phyloP scores from a whole-genome alignment of 306 rosid species.

The Glycine tomentella region DNA sequence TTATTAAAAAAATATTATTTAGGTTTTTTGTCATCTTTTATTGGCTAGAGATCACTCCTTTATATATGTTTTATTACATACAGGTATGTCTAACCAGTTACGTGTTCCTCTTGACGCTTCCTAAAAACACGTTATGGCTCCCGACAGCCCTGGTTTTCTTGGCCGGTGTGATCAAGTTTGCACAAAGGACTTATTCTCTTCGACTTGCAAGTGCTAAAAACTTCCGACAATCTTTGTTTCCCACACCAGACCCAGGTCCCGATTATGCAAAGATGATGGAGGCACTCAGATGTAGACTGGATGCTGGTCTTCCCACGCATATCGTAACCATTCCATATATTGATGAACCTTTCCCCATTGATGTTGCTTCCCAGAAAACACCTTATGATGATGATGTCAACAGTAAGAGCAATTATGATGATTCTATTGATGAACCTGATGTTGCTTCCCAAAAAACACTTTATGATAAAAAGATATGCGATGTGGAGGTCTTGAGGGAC shows the following conservation, averaged over 20 bases:
- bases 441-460: no score
- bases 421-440: no score
- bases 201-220: constrained; percentile 49
- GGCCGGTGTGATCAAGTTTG: constrained; percentile 59
- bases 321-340: constrained; percentile 31
- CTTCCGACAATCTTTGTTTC: constrained; percentile 46
- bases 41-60: no score
- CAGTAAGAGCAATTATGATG: no score
- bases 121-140: constrained; percentile 46
- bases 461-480: no score
- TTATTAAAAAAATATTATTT: no score
- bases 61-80: no score
- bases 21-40: no score
- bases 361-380: no score
- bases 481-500: no score
- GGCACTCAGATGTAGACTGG: constrained; percentile 28
- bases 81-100: constrained; percentile 43
- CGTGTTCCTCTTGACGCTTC: constrained; percentile 57
- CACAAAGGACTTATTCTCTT: constrained; percentile 54
- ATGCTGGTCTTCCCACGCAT: constrained; percentile 44
- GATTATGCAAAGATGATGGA: constrained; percentile 59
- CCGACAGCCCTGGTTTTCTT: constrained; percentile 47
- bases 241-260: constrained; percentile 52
- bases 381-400: no score
- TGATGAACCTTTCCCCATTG: no score